Evolutionary conservation across 371 early-diverging fungal species (phyloP), one percentile per base, ranked within the genome.

Genomic region (Mortierella sp.): DNA sequence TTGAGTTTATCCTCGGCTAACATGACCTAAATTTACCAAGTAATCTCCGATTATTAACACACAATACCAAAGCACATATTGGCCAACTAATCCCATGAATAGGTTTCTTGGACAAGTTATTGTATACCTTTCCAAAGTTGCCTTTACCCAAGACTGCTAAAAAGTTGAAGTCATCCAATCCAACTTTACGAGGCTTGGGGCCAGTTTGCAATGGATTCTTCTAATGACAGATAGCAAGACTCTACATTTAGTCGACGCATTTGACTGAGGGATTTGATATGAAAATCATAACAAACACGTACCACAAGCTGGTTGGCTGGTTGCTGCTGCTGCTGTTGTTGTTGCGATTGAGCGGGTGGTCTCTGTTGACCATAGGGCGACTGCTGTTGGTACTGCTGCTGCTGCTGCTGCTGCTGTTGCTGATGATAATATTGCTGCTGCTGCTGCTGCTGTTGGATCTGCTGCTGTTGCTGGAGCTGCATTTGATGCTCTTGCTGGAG

Each of bases 61-160:
- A 55, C 30, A 28, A 10, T 30, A 58, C 32, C 30, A 30, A 30
- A 30, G 30, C 30, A 30, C 30, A 30, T 30, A 30, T 30, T 30
- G 30, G 30, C 30, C 10, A 35, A 20, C 35, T 40, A 40, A 43
- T 43, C 43, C 14, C 43, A 49, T 51, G 22, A 8, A 6, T 0
- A 12, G 24, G 16, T 14, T 14, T n/a, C 10, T 51, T 10, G 47
- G 4, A 18, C 1, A 8, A 39, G 24, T 37, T 5, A 28, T 35
- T 5, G 5, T 28, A 49, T 60, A 96, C 95, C 88, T 99, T 99
- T 70, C 99, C 99, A 90, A 98, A 99, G 83, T 95, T 97, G 43
- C 99, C 99, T 77, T 94, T 96, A 57, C 99, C 99, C 28, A 99
- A 85, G 2, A 98, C 98, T 30, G 95, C 94, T 66, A 97, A 73